These are phyloP conservation scores for Cryphonectria naterciae DNA, from an alignment of 2,329 filamentous ascomycete genomes.

Conservation along the genomic window DNA sequence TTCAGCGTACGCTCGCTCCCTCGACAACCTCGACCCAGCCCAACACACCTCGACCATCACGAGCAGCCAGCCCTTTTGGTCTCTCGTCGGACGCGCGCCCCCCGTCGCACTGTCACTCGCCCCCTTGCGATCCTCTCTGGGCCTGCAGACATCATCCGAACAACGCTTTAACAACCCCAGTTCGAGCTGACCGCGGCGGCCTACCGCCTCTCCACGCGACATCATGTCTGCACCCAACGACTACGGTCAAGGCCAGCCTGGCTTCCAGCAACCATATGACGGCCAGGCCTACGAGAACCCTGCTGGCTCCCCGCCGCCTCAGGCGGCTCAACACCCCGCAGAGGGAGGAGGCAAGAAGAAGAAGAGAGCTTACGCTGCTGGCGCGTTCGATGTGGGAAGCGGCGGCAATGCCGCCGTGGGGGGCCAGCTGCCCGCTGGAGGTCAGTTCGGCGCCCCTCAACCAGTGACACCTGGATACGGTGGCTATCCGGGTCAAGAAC, in stretches of 20 bases:
- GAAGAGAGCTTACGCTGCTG: constrained; percentile 92
- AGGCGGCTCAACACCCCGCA: constrained; percentile 36
- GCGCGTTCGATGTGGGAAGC: constrained; percentile 89
- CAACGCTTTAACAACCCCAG: constrained; percentile 31
- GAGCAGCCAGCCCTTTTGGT: constrained; percentile 7
- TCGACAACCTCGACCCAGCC: constrained; percentile 17
- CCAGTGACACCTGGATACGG: constrained; percentile 57
- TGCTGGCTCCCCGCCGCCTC: constrained; percentile 41
- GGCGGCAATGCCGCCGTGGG: constrained; percentile 76
- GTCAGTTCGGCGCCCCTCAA: constrained; percentile 52
- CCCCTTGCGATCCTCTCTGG: constrained; percentile 25
- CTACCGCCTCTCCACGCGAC: constrained; percentile 34
- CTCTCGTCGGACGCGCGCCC: neutral
- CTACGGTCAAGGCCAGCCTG: constrained; percentile 52
- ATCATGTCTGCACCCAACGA: constrained; percentile 63
- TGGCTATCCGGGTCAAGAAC: constrained; percentile 59
- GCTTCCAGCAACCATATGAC: constrained; percentile 44
- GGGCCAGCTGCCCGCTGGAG: constrained; percentile 47
- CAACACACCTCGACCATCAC: constrained; percentile 13
- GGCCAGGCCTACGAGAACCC: constrained; percentile 44
- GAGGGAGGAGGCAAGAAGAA: constrained; percentile 71
- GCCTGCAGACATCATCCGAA: neutral
- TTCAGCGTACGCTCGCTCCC: constrained; percentile 6
- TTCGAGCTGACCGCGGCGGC: constrained; percentile 32
- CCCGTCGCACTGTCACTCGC: neutral